Conservation (phyloP, 306 rosid genomes). For the Malus domestica region ASM211411v1 NC_041801.1:19934501-19935000, state of each 20-base stretch:
- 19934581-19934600: no score
- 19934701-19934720: not conserved
- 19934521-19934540: no score
- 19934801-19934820: not conserved
- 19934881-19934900: not conserved
- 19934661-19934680: not conserved
- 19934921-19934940: not conserved
- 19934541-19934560: no score
- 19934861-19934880: not conserved
- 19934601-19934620: no score
- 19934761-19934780: not conserved
- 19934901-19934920: not conserved
- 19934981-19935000: no score
- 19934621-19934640: no score
- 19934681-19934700: not conserved
- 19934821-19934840: not conserved
- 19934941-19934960: not conserved
- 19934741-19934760: not conserved
- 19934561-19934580: no score
- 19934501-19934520: not conserved
- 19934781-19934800: not conserved
- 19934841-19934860: no score
- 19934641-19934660: no score
- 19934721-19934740: not conserved
- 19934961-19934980: no score